These are phyloP conservation scores for Chlamydomonas incerta DNA, from an alignment of 139 green algal species.

Conservation along the genomic window DNA sequence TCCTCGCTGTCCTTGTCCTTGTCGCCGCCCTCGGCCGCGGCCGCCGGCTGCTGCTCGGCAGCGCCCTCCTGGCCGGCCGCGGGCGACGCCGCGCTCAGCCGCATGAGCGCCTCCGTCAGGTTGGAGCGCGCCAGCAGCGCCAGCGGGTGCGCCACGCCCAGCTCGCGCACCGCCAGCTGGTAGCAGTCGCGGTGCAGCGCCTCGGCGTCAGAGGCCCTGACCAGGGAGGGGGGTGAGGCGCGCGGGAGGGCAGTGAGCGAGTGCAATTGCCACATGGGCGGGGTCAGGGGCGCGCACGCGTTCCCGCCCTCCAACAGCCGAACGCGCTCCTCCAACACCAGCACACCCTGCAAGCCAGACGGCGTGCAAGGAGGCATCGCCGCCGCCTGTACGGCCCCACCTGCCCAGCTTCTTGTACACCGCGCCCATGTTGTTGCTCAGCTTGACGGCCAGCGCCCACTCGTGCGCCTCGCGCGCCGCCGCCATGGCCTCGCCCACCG, in stretches of 20 bases:
- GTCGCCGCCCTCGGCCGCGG: background rate
- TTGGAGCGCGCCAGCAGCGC: conserved; percentile 32
- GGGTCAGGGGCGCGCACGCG: too few relatives aligned
- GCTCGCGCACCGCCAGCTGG: background rate
- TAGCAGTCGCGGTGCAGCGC: conserved; percentile 27
- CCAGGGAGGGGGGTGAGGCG: background rate
- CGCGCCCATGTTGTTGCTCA: conserved; percentile 41
- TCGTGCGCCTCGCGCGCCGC: conserved; percentile 2
- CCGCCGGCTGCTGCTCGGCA: background rate
- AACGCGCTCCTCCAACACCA: too few relatives aligned
- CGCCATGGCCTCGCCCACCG: conserved; percentile 2
- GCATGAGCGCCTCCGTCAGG: conserved; percentile 32
- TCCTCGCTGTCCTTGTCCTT: background rate
- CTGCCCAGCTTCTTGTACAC: conserved; percentile 31
- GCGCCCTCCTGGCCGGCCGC: background rate
- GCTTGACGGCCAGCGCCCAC: conserved; percentile 23
- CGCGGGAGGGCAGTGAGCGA: background rate
- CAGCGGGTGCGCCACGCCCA: conserved; percentile 26
- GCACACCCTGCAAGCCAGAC: too few relatives aligned
- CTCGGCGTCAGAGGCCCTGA: background rate
- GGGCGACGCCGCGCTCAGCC: background rate
- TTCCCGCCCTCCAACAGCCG: too few relatives aligned
- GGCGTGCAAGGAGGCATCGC: too few relatives aligned
- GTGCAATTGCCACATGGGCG: too few relatives aligned
- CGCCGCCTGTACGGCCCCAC: too few relatives aligned